Base-by-base conservation (phyloP, 2,329 filamentous ascomycete genomes). In the Pyrenochaeta sp. region DNA sequence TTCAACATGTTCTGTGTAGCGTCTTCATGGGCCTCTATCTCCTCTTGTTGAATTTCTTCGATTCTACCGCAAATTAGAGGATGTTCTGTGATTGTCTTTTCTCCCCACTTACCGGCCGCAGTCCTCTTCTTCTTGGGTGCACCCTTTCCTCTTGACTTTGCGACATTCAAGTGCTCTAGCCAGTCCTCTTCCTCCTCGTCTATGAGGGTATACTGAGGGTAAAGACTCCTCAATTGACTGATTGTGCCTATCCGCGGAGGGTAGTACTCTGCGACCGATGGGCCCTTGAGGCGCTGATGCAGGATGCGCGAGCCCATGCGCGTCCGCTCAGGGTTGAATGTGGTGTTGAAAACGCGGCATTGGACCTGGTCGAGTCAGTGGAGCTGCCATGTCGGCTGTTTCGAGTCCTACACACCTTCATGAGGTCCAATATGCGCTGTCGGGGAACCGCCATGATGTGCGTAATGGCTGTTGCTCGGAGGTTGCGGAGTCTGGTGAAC, bases 251-350 rank as follows among this genome's bases (percentile, higher is more conserved):
- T 77, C 50, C 81, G 87, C 55, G 86, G 84, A 2, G 94, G 94
- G 70, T 99, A 99, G 79, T 96, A 99, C 44, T 89, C 81, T 26
- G 86, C 88, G 54, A 96, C 75, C 0, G 88, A 77, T 20, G 91
- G 89, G n/a, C 94, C 94, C 65, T 83, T 85, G 52, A 97, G 79
- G 65, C 92, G 85, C 72, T 96, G 89, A 65, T 92, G 89, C 48
- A 99, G 80, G 69, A 99, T 80, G 74, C 94, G 96, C 77, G 94
- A 96, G 65, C 94, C 94, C 59, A 90, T 84, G 51, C 94, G 89
- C 50, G 88, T 72, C 58, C 85, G 79, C 41, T 90, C 81, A 18
- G 94, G 94, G 74, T 99, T 99, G 79, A 86, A 97, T 39, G 87
- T 92, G 36, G 88, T 89, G 65, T 86, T 87, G 79, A 97, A 99